Percentiles rank a stretch among this genome's conserved stretches.
Conservation (phyloP, 169 alveolate genomes). For the Pseudocohnilembus persalinus region DNA sequence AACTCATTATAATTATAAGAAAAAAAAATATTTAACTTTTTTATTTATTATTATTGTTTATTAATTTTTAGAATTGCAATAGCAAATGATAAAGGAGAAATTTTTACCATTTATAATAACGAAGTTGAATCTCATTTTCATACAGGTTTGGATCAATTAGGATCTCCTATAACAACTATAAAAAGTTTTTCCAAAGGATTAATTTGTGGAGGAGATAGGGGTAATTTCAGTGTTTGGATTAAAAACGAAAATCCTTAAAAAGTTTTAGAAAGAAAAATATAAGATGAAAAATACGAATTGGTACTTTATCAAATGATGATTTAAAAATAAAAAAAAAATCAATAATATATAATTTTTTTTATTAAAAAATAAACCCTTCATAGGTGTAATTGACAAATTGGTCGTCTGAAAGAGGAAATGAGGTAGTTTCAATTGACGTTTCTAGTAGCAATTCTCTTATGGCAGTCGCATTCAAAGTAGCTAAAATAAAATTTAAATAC, state of each 20-base stretch:
- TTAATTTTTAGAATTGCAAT: conserved; percentile 26
- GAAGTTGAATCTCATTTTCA: conserved; percentile 57
- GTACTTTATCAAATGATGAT: neutral
- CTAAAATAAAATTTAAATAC: no score
- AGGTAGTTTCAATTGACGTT: conserved; percentile 51
- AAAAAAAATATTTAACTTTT: no score
- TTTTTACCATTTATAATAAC: conserved; percentile 54
- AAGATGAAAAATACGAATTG: neutral
- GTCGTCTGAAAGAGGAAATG: conserved; percentile 57
- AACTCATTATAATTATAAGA: neutral
- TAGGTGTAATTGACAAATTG: conserved; percentile 61
- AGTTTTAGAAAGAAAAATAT: conserved; percentile 47
- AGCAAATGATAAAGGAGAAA: conserved; percentile 65
- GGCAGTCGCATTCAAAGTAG: conserved; percentile 51
- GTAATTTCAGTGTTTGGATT: conserved; percentile 69
- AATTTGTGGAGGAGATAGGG: conserved; percentile 59
- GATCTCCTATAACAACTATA: conserved; percentile 38
- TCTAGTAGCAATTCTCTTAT: conserved; percentile 53
- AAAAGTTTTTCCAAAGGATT: conserved; percentile 62
- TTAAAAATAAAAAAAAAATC: no score
- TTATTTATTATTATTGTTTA: no score
- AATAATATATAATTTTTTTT: no score
- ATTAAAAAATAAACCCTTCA: no score
- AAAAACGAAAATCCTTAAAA: conserved; percentile 54
- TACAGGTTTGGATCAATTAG: conserved; percentile 54